phyloP scores from a whole-genome alignment of 768 basidiomycete genomes.

The Gymnopilus junonius region DNA sequence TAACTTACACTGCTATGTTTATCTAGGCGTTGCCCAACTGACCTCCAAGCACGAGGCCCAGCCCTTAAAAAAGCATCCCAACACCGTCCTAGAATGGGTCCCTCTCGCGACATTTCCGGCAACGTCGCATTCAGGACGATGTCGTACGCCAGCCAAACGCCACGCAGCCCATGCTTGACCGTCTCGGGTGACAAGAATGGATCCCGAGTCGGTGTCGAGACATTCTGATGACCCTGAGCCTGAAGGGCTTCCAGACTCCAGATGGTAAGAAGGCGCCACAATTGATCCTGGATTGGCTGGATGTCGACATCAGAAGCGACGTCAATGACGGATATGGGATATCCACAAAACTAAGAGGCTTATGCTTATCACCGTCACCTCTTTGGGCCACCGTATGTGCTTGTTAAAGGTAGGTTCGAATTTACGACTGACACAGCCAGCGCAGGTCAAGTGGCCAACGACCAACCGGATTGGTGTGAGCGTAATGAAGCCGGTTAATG shows the following conservation, averaged over 20 bases:
- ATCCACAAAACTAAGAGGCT: slow-evolving; percentile 2
- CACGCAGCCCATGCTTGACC: neutral
- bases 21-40: slow-evolving; percentile 1
- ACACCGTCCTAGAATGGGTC: neutral
- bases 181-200: neutral
- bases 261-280: slow-evolving; percentile 22
- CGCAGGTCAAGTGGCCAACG: slow-evolving; percentile 13
- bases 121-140: neutral
- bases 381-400: slow-evolving; percentile 2
- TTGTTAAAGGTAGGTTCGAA: neutral
- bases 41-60: slow-evolving; percentile 2
- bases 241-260: slow-evolving; percentile 14
- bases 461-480: slow-evolving; percentile 13
- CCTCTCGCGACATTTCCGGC: slow-evolving; percentile 1
- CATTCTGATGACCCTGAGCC: slow-evolving; percentile 16
- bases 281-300: slow-evolving; percentile 7
- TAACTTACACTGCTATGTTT: neutral
- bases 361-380: slow-evolving; percentile 6
- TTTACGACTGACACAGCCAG: neutral
- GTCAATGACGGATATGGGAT: neutral
- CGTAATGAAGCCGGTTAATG: slow-evolving; percentile 13
- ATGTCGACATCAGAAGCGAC: slow-evolving; percentile 3
- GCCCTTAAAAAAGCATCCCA: neutral
- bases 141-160: slow-evolving; percentile 1
- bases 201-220: neutral